Evolutionary conservation across 2,329 filamentous ascomycete species (phyloP).

Genomic region (Hysterium pulicare): DNA sequence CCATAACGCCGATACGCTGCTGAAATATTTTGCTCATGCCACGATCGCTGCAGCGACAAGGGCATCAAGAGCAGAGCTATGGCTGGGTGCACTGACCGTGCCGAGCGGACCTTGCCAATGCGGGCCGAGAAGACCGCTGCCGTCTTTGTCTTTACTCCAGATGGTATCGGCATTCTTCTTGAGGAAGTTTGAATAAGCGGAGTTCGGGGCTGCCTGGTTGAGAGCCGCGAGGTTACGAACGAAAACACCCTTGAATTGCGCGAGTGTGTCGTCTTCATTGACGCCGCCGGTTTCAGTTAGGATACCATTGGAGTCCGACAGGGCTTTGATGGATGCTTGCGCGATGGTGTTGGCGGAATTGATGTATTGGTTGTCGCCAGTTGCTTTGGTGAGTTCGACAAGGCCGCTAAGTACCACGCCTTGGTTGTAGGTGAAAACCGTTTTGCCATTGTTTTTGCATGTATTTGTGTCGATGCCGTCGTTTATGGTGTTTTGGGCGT

Average conservation of each 20-base stretch:
- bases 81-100: slow-evolving; percentile 53
- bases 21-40: slow-evolving; percentile 9
- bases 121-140: slow-evolving; percentile 51
- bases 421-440: slow-evolving; percentile 58
- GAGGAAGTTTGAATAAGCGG: slow-evolving; percentile 25
- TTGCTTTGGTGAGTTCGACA: slow-evolving; percentile 50
- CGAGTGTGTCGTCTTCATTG: slow-evolving; percentile 23
- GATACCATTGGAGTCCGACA: slow-evolving; percentile 26
- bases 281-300: slow-evolving; percentile 26
- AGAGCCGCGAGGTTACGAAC: slow-evolving; percentile 31
- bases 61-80: slow-evolving; percentile 62
- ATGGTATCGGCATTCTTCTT: slow-evolving; percentile 32
- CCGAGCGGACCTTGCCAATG: slow-evolving; percentile 58
- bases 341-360: slow-evolving; percentile 26
- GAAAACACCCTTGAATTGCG: slow-evolving; percentile 38
- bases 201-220: slow-evolving; percentile 21
- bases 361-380: slow-evolving; percentile 24
- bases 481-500: slow-evolving; percentile 50
- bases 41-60: slow-evolving; percentile 50
- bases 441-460: slow-evolving; percentile 53
- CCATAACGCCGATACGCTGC: no score
- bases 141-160: slow-evolving; percentile 24
- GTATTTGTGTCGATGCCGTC: slow-evolving; percentile 49
- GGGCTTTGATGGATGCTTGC: slow-evolving; percentile 20
- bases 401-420: slow-evolving; percentile 56